Evolutionary conservation across 345 rosid species (phyloP), one percentile per base, ranked within the genome.

Genomic region (Kandelia obovata): DNA sequence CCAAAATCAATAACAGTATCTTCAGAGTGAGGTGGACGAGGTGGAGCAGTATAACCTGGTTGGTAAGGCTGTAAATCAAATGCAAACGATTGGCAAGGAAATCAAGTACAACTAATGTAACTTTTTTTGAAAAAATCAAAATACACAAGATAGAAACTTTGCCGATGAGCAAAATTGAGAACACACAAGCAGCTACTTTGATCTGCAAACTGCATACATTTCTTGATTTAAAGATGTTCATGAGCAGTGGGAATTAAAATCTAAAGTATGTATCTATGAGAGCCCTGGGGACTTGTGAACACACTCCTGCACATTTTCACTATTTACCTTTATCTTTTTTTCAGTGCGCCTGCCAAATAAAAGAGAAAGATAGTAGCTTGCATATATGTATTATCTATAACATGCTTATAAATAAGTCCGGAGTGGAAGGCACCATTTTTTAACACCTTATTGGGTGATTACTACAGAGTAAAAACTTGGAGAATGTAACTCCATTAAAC

Each of bases 1-100:
- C 94, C 97, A 69, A 95, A 84, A 71, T 95, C 98, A 71, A 90
- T 92, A 64, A 87, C 79, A 59, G 88, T 81, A 64, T 95, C 96
- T 77, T 88, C 98, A 23, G 82, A 25, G 20, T n/a, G 78, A 25
- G 84, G 86, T 8, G 78, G 88, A 73, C 81, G 79, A 73, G 91
- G 86, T 65, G 96, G 94, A 68, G 94, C 91, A 23, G 94, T 95
- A 71, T 90, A 95, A 72, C 89, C 93, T 73, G 89, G 83, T 75
- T 89, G 86, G 69, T 92, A 95, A 74, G 87, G 83, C 97, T 95
- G 62, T 27, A 71, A 17, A 75, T 56, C 51, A 83, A 17, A 79
- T 26, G 23, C 17, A 63, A 68, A 81, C 26, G n/a, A 31, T 35
- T 23, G 59, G n/a, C 32, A 71, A 53, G 7, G 64, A 6, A 6